phyloP scores from a whole-genome alignment of 2,329 filamentous ascomycete genomes.

The Colletotrichum nymphaeae region DNA sequence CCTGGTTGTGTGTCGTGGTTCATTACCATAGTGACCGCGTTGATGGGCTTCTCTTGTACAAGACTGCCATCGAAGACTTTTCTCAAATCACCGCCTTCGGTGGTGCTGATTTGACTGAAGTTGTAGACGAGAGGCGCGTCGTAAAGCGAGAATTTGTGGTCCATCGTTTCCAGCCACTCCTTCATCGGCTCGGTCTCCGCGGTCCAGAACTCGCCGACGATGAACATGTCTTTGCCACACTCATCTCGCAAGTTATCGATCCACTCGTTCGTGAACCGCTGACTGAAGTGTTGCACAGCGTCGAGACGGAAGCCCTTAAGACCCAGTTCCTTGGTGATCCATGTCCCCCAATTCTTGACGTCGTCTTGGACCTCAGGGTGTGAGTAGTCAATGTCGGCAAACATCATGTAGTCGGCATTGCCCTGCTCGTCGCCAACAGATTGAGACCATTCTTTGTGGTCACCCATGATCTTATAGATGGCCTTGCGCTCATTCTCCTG shows the following conservation, averaged over 20 bases:
- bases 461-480: conserved; percentile 74
- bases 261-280: conserved; percentile 71
- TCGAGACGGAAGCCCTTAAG: conserved; percentile 76
- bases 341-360: conserved; percentile 73
- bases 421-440: conserved; percentile 70
- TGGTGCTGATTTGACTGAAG: conserved; percentile 69
- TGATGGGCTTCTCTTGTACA: conserved; percentile 52
- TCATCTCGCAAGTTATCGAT: conserved; percentile 64
- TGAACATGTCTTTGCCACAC: conserved; percentile 48
- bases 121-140: conserved; percentile 77
- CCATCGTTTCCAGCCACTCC: conserved; percentile 54
- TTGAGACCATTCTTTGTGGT: conserved; percentile 71
- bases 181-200: conserved; percentile 46
- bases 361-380: conserved; percentile 73
- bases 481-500: conserved; percentile 65
- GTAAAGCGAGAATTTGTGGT: conserved; percentile 69
- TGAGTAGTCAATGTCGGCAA: conserved; percentile 74
- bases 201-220: conserved; percentile 51
- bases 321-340: conserved; percentile 70
- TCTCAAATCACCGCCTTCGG: conserved; percentile 67
- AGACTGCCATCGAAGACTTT: conserved; percentile 70
- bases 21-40: conserved; percentile 69
- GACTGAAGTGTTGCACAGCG: conserved; percentile 77
- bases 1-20: conserved; percentile 74
- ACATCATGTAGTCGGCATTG: conserved; percentile 79